phyloP scores from a whole-genome alignment of 176 grass and related monocot genomes.

The Carex kokanica region DNA sequence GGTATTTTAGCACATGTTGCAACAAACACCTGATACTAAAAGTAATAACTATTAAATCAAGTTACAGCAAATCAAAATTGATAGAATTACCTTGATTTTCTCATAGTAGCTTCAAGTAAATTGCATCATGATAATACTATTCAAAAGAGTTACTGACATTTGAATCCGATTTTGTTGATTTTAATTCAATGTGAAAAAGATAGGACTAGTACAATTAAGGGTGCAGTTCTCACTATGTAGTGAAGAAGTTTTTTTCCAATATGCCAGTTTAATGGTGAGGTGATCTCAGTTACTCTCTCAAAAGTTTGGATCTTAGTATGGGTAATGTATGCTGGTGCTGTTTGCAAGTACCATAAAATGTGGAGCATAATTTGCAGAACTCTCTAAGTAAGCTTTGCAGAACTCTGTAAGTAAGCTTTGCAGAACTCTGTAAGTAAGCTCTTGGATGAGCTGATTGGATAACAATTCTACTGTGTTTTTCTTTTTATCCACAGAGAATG shows the following conservation, averaged over 20 bases:
- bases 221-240: not conserved
- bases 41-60: not conserved
- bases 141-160: not conserved
- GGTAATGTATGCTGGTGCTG: not conserved
- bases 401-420: too few relatives aligned
- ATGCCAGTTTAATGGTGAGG: not conserved
- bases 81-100: not conserved
- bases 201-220: not conserved
- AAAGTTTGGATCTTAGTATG: not conserved
- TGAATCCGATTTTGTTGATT: not conserved
- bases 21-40: not conserved
- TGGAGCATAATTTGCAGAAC: not conserved
- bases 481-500: slow-evolving; percentile 36
- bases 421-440: too few relatives aligned
- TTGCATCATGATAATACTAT: not conserved
- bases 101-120: not conserved
- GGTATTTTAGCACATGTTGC: not conserved
- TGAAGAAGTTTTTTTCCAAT: not conserved
- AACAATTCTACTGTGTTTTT: not conserved
- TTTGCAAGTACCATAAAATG: not conserved
- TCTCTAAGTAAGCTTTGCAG: too few relatives aligned
- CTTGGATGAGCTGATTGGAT: not conserved
- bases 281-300: not conserved
- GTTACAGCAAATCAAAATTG: not conserved
- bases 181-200: not conserved